Evolutionary conservation across 208 protist species (phyloP).

Genomic region (Leishmania major): DNA sequence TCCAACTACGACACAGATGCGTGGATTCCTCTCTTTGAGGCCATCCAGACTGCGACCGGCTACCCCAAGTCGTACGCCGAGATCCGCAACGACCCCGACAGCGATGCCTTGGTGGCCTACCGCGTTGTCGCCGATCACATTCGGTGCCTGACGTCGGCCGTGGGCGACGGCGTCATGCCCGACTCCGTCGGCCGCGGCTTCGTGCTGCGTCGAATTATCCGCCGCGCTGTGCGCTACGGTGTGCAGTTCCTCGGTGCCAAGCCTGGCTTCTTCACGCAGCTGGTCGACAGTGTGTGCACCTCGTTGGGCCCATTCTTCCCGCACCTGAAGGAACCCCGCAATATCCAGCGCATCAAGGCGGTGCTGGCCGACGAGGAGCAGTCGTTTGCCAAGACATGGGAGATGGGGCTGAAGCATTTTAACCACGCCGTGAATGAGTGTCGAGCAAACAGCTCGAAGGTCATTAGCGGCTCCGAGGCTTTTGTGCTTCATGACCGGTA

Average conservation of each 20-base stretch:
- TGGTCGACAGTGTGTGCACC: slow-evolving; percentile 92
- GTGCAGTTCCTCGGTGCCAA: slow-evolving; percentile 94
- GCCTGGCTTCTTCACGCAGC: slow-evolving; percentile 94
- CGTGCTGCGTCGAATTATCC: slow-evolving; percentile 98
- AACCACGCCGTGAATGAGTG: slow-evolving; percentile 76
- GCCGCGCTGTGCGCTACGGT: slow-evolving; percentile 97
- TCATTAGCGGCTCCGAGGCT: slow-evolving; percentile 88
- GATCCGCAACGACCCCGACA: slow-evolving; percentile 77
- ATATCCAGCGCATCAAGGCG: slow-evolving; percentile 85
- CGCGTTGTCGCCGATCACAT: slow-evolving; percentile 99
- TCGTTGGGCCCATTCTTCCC: slow-evolving; percentile 95
- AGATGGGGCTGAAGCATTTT: slow-evolving; percentile 95
- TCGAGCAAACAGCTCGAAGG: slow-evolving; percentile 48
- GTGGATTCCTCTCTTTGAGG: slow-evolving; percentile 97
- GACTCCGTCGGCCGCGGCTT: slow-evolving; percentile 95
- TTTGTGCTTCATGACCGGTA: slow-evolving; percentile 97
- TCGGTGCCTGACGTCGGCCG: slow-evolving; percentile 97
- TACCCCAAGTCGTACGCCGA: slow-evolving; percentile 87
- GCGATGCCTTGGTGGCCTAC: slow-evolving; percentile 96
- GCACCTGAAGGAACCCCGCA: slow-evolving; percentile 86
- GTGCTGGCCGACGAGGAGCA: slow-evolving; percentile 96
- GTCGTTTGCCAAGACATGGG: slow-evolving; percentile 96
- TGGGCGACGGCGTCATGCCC: slow-evolving; percentile 97
- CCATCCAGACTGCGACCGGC: slow-evolving; percentile 95
- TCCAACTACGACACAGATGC: slow-evolving; percentile 99